A percentile compares a stretch with the other conserved stretches of the same genome.
Evolutionary conservation across 164 flowering plant species (phyloP).

Genomic region (Magnolia kwangsiensis): DNA sequence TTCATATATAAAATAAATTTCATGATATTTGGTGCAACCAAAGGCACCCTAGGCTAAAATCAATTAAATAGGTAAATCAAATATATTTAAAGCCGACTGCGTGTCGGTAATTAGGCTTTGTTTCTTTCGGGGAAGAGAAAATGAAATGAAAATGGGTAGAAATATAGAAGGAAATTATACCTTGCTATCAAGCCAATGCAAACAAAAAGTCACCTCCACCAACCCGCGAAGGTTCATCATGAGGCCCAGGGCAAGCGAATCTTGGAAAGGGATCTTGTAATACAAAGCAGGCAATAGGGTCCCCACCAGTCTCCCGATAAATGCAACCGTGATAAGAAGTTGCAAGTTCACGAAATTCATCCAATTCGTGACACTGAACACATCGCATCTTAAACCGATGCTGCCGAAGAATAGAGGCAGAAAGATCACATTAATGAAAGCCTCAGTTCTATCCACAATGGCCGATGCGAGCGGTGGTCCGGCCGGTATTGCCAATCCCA

Average conservation of each 20-base stretch:
- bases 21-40: too few species aligned
- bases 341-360: neutral
- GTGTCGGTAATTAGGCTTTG: too few species aligned
- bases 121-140: too few species aligned
- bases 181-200: too few species aligned
- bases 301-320: neutral
- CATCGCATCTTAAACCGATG: neutral
- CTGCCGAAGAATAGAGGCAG: slow-evolving; percentile 5
- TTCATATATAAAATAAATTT: too few species aligned
- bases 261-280: neutral
- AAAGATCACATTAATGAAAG: slow-evolving; percentile 5
- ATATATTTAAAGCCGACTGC: too few species aligned
- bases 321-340: neutral
- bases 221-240: neutral
- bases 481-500: slow-evolving; percentile 10
- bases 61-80: too few species aligned
- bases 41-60: too few species aligned
- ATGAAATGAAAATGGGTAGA: too few species aligned
- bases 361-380: neutral
- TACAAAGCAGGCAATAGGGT: neutral
- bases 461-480: slow-evolving; percentile 23
- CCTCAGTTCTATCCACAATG: slow-evolving; percentile 16
- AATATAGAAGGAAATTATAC: too few species aligned
- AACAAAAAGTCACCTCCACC: neutral
- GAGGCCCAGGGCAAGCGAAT: neutral